Evolutionary conservation across 768 basidiomycete species (phyloP).

Genomic region (Tricholoma matsutake): DNA sequence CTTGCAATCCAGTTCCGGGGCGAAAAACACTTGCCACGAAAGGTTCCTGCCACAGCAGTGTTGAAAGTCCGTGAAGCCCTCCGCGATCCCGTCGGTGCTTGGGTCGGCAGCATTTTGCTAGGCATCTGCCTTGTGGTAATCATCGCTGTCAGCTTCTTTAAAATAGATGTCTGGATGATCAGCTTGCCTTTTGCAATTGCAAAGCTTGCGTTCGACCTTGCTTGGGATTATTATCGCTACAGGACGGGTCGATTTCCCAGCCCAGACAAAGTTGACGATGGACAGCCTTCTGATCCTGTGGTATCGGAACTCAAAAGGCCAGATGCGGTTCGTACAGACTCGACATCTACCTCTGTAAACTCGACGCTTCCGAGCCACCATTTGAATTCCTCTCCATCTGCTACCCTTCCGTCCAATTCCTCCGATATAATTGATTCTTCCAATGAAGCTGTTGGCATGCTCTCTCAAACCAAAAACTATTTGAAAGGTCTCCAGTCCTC

Average conservation of each 20-base stretch:
- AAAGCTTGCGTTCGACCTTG: constrained; percentile 69
- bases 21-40: constrained; percentile 48
- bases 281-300: constrained; percentile 21
- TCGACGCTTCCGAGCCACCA: constrained; percentile 4
- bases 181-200: constrained; percentile 76
- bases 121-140: constrained; percentile 67
- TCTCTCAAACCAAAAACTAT: constrained; percentile 14
- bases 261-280: constrained; percentile 1
- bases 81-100: constrained; percentile 70
- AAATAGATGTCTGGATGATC: constrained; percentile 85
- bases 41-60: constrained; percentile 32
- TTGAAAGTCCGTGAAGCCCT: constrained; percentile 60
- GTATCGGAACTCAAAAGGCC: constrained; percentile 23
- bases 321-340: constrained; percentile 11
- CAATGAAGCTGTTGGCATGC: constrained; percentile 8
- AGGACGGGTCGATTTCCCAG: constrained; percentile 5
- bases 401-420: constrained; percentile 1
- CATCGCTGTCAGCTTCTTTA: constrained; percentile 73
- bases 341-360: constrained; percentile 17
- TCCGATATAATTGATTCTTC: neutral
- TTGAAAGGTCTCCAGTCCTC: constrained; percentile 10
- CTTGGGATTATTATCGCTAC: constrained; percentile 54
- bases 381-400: constrained; percentile 3
- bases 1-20: constrained; percentile 58
- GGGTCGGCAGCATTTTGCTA: constrained; percentile 69